These are phyloP conservation scores for Chlorociboria aeruginascens DNA, from an alignment of 495 filamentous ascomycete species.

Conservation along the genomic window DNA sequence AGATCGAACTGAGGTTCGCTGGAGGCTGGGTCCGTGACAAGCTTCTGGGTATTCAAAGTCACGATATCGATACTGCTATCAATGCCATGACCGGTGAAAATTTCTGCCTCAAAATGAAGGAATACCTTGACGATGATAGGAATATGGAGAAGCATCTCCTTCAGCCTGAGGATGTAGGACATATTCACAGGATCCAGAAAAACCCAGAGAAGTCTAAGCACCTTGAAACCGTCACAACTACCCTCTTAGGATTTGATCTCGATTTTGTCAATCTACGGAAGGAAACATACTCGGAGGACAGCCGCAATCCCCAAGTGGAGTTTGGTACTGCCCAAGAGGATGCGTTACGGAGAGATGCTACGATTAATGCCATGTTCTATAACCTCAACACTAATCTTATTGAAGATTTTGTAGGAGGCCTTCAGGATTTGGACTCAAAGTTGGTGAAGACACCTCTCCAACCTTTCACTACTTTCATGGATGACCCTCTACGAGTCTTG, in stretches of 20 bases:
- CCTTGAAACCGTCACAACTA: slow-evolving; percentile 82
- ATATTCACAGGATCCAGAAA: slow-evolving; percentile 63
- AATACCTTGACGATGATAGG: slow-evolving; percentile 37
- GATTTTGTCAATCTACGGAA: slow-evolving; percentile 92
- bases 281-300: slow-evolving; percentile 77
- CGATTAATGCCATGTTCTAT: slow-evolving; percentile 93
- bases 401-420: slow-evolving; percentile 77
- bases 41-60: slow-evolving; percentile 63
- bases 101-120: slow-evolving; percentile 54
- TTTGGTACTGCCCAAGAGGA: slow-evolving; percentile 90
- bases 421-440: slow-evolving; percentile 58
- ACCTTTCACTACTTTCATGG: slow-evolving; percentile 84
- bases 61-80: slow-evolving; percentile 94
- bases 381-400: slow-evolving; percentile 67
- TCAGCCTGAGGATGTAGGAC: slow-evolving; percentile 40
- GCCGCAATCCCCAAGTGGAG: slow-evolving; percentile 83
- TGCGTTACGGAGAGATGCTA: slow-evolving; percentile 81
- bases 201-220: slow-evolving; percentile 99
- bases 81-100: slow-evolving; percentile 86
- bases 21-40: slow-evolving; percentile 99
- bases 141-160: slow-evolving; percentile 32
- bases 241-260: slow-evolving; percentile 75
- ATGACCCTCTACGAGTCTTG: slow-evolving; percentile 87
- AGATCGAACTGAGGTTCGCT: slow-evolving; percentile 70
- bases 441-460: slow-evolving; percentile 80